Evolutionary conservation across 192 early-diverging fungal species (phyloP).

Genomic region (Haplosporangium gracile): DNA sequence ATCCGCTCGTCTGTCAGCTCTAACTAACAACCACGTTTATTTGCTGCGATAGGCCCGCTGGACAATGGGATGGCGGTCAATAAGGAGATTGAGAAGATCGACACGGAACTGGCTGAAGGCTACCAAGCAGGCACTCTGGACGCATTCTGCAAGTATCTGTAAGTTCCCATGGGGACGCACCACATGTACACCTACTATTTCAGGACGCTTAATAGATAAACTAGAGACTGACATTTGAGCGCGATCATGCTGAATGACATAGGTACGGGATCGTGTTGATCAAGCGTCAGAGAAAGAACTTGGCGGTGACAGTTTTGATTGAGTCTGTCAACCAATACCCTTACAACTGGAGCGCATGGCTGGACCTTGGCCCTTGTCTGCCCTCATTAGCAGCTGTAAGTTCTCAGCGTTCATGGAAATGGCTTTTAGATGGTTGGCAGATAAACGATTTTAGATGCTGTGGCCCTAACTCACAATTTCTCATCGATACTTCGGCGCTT

Average conservation of each 20-base stretch:
- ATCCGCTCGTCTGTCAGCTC: neutral
- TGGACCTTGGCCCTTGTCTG: slow-evolving; percentile 74
- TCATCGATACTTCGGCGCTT: neutral
- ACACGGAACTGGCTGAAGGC: slow-evolving; percentile 58
- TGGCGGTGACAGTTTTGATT: slow-evolving; percentile 69
- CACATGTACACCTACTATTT: neutral
- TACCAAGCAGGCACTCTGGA: slow-evolving; percentile 66
- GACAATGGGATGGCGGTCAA: slow-evolving; percentile 62
- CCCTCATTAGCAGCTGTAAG: slow-evolving; percentile 55
- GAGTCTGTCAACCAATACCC: slow-evolving; percentile 78
- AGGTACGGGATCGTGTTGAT: slow-evolving; percentile 69
- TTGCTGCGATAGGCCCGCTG: slow-evolving; percentile 44
- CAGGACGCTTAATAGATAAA: neutral
- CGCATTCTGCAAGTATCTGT: slow-evolving; percentile 79
- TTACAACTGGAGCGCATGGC: slow-evolving; percentile 95
- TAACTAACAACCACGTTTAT: neutral
- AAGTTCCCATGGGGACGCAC: slow-evolving; percentile 38
- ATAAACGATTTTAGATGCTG: neutral
- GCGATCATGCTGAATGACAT: slow-evolving; percentile 8
- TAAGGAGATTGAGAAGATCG: slow-evolving; percentile 60
- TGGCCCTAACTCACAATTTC: neutral
- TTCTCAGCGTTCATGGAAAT: neutral
- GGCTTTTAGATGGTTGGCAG: neutral
- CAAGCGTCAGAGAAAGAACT: slow-evolving; percentile 51
- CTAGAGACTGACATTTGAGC: slow-evolving; percentile 18